Percentiles rank a stretch among this genome's conserved stretches.
These are phyloP conservation scores for Panellus pusillus DNA, from an alignment of 768 basidiomycete genomes.

Conservation along the genomic window DNA sequence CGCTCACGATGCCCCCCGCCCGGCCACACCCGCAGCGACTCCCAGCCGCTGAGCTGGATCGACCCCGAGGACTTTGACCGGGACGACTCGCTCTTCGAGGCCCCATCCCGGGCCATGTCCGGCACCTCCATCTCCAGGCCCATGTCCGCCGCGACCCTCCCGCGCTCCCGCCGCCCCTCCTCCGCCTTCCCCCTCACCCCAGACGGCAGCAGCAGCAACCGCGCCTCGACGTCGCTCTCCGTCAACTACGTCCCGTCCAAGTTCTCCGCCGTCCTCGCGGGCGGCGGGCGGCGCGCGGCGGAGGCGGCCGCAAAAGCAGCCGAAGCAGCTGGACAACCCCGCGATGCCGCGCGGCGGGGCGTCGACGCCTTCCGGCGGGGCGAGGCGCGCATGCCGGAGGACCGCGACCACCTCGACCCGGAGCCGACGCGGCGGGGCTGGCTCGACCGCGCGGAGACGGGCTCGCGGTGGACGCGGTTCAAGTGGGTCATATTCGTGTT, in stretches of 20 bases:
- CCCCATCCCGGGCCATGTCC: not conserved
- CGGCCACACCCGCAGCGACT: not conserved
- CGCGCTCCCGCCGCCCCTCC: not conserved
- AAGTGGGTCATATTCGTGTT: slow-evolving; percentile 16
- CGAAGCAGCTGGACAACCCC: not conserved
- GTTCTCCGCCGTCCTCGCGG: slow-evolving; percentile 5
- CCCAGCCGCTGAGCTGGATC: slow-evolving; percentile 11
- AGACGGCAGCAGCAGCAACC: not conserved
- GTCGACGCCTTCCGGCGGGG: slow-evolving; percentile 16
- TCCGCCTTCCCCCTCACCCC: not conserved
- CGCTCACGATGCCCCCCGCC: too few species aligned
- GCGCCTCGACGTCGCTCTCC: slow-evolving; percentile 5
- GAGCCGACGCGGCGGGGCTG: not conserved
- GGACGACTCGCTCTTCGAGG: not conserved
- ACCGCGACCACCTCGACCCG: slow-evolving; percentile 14
- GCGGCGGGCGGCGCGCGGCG: not conserved
- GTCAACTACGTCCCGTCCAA: slow-evolving; percentile 15
- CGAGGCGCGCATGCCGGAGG: slow-evolving; percentile 16
- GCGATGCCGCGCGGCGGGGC: slow-evolving; percentile 8
- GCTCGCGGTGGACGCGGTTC: slow-evolving; percentile 16
- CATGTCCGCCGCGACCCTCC: not conserved
- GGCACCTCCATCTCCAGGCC: too few species aligned
- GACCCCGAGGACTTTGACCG: slow-evolving; percentile 14
- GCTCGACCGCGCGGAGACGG: slow-evolving; percentile 10
- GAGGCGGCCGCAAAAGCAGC: not conserved